phyloP scores from a whole-genome alignment of 305 asterid genomes.

The Fraxinus paxiana region DNA sequence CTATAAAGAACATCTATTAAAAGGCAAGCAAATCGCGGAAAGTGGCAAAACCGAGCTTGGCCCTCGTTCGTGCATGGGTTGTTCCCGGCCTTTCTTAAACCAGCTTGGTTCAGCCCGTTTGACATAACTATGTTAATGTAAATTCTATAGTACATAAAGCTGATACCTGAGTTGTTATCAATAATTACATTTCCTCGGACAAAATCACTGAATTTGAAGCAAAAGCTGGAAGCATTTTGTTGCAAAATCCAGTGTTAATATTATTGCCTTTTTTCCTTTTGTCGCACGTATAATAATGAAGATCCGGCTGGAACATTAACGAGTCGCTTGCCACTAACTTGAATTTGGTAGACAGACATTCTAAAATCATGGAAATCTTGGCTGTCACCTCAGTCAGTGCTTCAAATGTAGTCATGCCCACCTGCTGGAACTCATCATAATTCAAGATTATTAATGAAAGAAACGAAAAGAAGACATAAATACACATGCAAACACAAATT shows the following conservation, averaged over 20 bases:
- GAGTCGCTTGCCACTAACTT: constrained; percentile 1
- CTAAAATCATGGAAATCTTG: neutral
- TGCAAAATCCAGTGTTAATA: neutral
- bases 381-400: neutral
- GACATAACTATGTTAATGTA: neutral
- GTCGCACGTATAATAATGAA: neutral
- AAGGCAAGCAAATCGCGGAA: neutral
- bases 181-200: neutral
- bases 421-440: constrained; percentile 17
- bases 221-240: neutral
- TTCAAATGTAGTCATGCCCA: neutral
- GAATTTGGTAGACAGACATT: neutral
- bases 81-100: neutral
- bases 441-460: neutral
- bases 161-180: neutral
- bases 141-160: neutral
- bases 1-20: neutral
- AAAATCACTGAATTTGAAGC: neutral
- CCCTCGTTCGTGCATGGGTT: neutral
- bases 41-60: neutral
- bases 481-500: neutral
- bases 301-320: neutral
- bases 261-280: neutral
- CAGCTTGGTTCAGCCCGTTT: neutral
- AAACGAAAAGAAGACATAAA: neutral